Percentiles rank a stretch among this genome's conserved stretches.
Conservation (phyloP, 1,284 basidiomycete species). For the Heterobasidion annosum region DNA sequence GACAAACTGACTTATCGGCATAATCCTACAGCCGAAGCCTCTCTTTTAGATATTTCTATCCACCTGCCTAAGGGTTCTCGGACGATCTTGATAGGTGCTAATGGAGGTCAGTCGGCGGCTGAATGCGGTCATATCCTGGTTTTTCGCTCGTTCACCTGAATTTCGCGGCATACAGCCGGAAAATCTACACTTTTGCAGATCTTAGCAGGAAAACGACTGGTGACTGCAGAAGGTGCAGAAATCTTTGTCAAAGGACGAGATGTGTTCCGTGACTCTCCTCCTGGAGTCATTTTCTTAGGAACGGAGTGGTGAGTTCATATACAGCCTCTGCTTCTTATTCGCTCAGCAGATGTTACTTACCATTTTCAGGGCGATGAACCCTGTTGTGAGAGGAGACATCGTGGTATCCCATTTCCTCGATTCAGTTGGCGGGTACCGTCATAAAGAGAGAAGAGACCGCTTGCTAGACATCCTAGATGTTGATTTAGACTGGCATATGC, state of each 20-base stretch:
- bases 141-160: neutral
- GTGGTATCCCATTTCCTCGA: conserved; percentile 86
- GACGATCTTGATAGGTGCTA: conserved; percentile 84
- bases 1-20: conserved; percentile 60
- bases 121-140: neutral
- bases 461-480: conserved; percentile 92
- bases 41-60: conserved; percentile 62
- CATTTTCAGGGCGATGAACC: conserved; percentile 85
- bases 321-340: neutral
- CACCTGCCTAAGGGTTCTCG: conserved; percentile 66
- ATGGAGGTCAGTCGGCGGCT: conserved; percentile 56
- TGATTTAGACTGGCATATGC: conserved; percentile 91
- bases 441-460: conserved; percentile 82
- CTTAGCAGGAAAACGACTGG: conserved; percentile 86
- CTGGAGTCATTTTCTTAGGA: conserved; percentile 85
- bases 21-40: conserved; percentile 26
- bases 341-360: neutral
- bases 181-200: conserved; percentile 95
- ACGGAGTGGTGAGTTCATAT: conserved; percentile 67
- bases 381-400: conserved; percentile 90
- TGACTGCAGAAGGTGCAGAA: conserved; percentile 47
- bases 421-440: conserved; percentile 91
- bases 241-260: conserved; percentile 74
- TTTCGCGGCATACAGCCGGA: conserved; percentile 47
- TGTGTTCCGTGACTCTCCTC: conserved; percentile 71